These are phyloP conservation scores for Fraxinus sp. DNA, from an alignment of 305 asterid genomes.

Conservation along the genomic window DNA sequence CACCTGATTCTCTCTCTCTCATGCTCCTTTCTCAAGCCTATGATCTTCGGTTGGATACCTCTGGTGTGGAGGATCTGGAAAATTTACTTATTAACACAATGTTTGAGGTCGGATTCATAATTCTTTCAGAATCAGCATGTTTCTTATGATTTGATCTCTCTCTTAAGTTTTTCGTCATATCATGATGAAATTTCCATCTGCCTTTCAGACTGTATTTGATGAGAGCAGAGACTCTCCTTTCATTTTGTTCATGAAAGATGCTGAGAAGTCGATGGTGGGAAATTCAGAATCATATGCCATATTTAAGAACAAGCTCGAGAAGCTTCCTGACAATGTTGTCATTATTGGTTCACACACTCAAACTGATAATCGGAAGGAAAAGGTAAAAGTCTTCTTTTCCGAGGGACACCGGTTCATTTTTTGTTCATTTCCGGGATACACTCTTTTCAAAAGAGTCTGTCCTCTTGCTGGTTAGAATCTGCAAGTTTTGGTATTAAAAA, in stretches of 20 bases:
- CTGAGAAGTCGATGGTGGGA: conserved; percentile 81
- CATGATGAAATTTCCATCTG: conserved; percentile 18
- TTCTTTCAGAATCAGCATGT: conserved; percentile 11
- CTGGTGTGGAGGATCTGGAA: conserved; percentile 70
- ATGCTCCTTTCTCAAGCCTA: conserved; percentile 40
- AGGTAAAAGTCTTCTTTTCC: conserved; percentile 37
- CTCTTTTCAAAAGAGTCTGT: not conserved
- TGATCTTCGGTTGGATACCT: conserved; percentile 66
- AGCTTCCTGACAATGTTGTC: conserved; percentile 67
- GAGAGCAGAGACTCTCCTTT: conserved; percentile 78
- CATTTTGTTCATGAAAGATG: conserved; percentile 86
- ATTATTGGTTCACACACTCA: conserved; percentile 71
- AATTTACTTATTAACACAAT: conserved; percentile 57
- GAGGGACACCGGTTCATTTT: not conserved
- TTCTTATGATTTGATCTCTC: conserved; percentile 12
- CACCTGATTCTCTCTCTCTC: conserved; percentile 15
- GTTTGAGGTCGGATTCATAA: conserved; percentile 65
- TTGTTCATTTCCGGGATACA: conserved; percentile 10
- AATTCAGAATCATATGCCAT: conserved; percentile 60
- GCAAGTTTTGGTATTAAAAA: conserved; percentile 16
- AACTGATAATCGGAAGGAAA: conserved; percentile 65
- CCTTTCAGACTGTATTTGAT: conserved; percentile 56
- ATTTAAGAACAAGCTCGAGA: conserved; percentile 66
- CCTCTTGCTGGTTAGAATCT: not conserved
- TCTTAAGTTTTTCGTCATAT: conserved; percentile 4